Base-by-base conservation (phyloP, 208 protist species). In the Leishmania arabica region DNA sequence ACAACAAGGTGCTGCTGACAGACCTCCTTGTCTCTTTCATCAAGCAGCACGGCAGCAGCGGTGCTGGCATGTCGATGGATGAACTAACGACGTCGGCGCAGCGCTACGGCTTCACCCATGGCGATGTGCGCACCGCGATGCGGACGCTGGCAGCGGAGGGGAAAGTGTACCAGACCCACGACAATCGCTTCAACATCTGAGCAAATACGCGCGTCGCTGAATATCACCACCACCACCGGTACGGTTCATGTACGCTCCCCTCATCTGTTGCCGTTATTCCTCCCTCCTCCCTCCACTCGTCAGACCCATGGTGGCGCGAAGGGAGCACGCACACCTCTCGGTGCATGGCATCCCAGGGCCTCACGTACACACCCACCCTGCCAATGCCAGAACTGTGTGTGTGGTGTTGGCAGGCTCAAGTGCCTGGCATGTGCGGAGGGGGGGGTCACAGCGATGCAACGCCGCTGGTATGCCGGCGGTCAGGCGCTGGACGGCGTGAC, bases 141-240 rank as follows among this genome's bases (percentile, higher is more conserved):
- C 85, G 92, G 49, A 95, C 87, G 21, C 77, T 97, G 34, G 78
- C 88, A 34, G 83, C 81, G 49, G 94, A 97, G 79, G 94, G 94
- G 9, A 94, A 88, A n/a, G 86, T 96, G 9, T 97, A 94, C 75
- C 91, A 97, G 79, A 95, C 90, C 58, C 92, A 97, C 76, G 92
- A 97, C 78, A 93, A 92, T 83, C 86, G 91, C 60, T 97, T 95
- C 81, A 93, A 91, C 69, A 90, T 95, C 75, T 96, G 87, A 90
- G 15, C 2, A 64, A 42, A 81, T 27, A 24, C 51, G 15, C 24
- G 8, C n/a, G n/a, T 27, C 11, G 24, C 15, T 1, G 42, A 6
- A 17, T 27, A 34, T n/a, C 73, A 77, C 1, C 53, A 45, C n/a
- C 47, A 27, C 45, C 34, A 1, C 7, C 11, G 27, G 21, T 27